Conservation (phyloP, 306 rosid species). For the Pueraria montana region DNA sequence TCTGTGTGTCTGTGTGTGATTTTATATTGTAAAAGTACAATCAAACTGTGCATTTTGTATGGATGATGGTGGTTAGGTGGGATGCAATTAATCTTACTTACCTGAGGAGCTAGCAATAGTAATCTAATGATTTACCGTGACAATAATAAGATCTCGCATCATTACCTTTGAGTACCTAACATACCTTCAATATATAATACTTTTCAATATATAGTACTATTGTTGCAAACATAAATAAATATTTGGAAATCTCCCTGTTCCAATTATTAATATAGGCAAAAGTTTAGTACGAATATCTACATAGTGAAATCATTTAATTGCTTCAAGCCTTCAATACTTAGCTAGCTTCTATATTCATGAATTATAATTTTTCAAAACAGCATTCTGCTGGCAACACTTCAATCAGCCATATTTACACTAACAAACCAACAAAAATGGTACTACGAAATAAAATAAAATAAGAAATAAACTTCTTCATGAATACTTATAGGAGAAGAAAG, state of each 20-base stretch:
- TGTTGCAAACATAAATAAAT: no score
- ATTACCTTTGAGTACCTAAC: background rate
- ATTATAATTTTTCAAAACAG: background rate
- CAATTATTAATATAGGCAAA: background rate
- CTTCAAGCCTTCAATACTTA: background rate
- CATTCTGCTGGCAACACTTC: background rate
- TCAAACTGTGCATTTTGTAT: background rate
- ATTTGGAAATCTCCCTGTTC: no score
- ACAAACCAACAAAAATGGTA: no score
- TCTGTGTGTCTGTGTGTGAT: background rate
- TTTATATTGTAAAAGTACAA: background rate
- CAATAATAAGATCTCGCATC: background rate
- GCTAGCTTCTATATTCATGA: background rate
- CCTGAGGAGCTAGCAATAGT: background rate
- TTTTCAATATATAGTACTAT: no score
- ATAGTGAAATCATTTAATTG: background rate
- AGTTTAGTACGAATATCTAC: background rate
- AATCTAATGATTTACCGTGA: background rate
- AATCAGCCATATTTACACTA: no score
- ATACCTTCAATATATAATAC: background rate
- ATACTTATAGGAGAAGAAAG: no score
- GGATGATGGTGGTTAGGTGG: conserved; percentile 35
- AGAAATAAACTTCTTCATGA: no score
- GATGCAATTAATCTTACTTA: background rate
- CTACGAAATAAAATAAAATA: no score